phyloP scores from a whole-genome alignment of 2,329 filamentous ascomycete genomes.

The Periconia sp. region DNA sequence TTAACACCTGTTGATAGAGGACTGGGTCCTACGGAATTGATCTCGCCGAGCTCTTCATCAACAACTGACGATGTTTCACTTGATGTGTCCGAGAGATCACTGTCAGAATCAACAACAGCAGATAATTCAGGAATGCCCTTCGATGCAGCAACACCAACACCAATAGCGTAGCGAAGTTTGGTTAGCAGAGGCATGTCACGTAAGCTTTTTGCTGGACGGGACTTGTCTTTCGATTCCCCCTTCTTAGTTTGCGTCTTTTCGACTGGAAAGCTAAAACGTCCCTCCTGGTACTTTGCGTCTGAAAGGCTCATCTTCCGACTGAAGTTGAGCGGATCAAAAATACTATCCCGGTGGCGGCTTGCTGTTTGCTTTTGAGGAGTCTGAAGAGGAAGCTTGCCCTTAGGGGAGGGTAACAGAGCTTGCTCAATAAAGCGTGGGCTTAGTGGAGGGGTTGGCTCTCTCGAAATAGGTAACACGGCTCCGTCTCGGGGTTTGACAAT shows the following conservation, averaged over 20 bases:
- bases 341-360: slow-evolving; percentile 44
- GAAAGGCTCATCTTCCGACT: slow-evolving; percentile 54
- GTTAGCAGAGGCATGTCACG: slow-evolving; percentile 36
- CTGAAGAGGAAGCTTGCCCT: slow-evolving; percentile 9
- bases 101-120: slow-evolving; percentile 20
- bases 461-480: slow-evolving; percentile 7
- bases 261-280: slow-evolving; percentile 48
- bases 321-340: slow-evolving; percentile 61
- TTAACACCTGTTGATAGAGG: slow-evolving; percentile 25
- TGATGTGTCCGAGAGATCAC: slow-evolving; percentile 33
- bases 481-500: background rate
- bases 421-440: slow-evolving; percentile 53
- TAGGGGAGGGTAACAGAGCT: slow-evolving; percentile 54
- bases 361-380: slow-evolving; percentile 10
- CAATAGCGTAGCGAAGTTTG: slow-evolving; percentile 38
- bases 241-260: slow-evolving; percentile 13
- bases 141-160: slow-evolving; percentile 30
- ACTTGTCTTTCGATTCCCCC: slow-evolving; percentile 1
- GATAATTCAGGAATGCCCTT: slow-evolving; percentile 21
- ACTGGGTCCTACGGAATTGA: slow-evolving; percentile 13
- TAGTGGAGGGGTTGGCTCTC: slow-evolving; percentile 42
- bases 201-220: slow-evolving; percentile 25
- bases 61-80: slow-evolving; percentile 29
- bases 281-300: slow-evolving; percentile 61
- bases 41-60: slow-evolving; percentile 30